Conservation (phyloP, 148 eudicot species). For the Vaccinium corymbosum region DNA sequence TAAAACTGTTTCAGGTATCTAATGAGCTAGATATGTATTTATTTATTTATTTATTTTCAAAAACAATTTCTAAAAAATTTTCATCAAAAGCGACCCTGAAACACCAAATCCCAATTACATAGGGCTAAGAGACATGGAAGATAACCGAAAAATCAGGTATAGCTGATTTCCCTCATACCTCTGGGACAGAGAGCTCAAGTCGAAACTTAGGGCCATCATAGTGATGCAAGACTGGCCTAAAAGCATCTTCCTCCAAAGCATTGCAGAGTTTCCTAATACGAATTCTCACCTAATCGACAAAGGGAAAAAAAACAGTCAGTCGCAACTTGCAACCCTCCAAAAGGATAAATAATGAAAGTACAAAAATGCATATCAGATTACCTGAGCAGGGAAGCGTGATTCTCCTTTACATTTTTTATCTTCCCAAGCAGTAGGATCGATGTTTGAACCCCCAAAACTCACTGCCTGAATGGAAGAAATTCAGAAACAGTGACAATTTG, state of each 20-base stretch:
- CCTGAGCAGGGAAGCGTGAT: constrained; percentile 99
- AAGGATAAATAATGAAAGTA: background rate
- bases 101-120: constrained; percentile 1
- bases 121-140: background rate
- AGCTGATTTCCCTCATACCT: constrained; percentile 45
- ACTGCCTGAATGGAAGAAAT: constrained; percentile 48
- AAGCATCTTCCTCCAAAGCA: constrained; percentile 95
- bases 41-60: background rate
- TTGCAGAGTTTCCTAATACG: constrained; percentile 80
- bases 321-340: no score
- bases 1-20: background rate
- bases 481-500: background rate
- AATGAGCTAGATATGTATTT: background rate
- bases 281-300: constrained; percentile 64
- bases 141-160: background rate
- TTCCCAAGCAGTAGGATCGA: constrained; percentile 99
- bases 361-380: constrained; percentile 20
- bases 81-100: background rate
- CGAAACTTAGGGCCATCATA: constrained; percentile 99
- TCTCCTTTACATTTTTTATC: constrained; percentile 99
- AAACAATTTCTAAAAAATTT: background rate
- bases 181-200: constrained; percentile 89
- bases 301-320: background rate
- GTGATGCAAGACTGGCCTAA: constrained; percentile 98
- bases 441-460: constrained; percentile 93